Evolutionary conservation across 306 rosid species (phyloP), one percentile per base, ranked within the genome.

Genomic region (Cucurbita maxima): DNA sequence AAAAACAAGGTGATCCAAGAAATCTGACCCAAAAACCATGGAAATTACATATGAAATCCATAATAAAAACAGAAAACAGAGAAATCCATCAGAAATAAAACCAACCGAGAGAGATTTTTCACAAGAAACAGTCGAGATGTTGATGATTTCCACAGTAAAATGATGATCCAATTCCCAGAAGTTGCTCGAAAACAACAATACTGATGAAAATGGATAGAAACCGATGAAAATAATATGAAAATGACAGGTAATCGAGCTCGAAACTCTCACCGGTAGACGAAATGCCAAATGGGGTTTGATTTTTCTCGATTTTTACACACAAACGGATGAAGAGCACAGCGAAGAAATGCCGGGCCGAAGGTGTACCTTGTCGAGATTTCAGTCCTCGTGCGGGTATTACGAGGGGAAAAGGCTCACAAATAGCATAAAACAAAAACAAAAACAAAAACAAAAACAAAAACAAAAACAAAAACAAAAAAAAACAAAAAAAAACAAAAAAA

Each of bases 191-290:
- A 71, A 71, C 41, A n/a, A 67, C 62, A 53, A 50, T 48, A 51
- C 1, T 9, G 10, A 38, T 66, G 36, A 51, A 50, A 72, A 72
- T 18, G 51, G 63, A 6, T 37, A 51, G 16, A 18, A 50, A 0
- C 10, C 16, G 34, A 16, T 19, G 19, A 41, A 19, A 74, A 43
- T 48, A 55, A 19, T 54, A 77, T 50, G 71, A 66, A 55, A 62
- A 58, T 18, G 53, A 69, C 70, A 5, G 34, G 45, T 4, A 37
- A 18, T 0, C 61, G 43, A 50, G 80, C 25, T 63, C 19, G 48
- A 53, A 37, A 81, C 19, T 80, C 78, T 25, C 73, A 68, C 68
- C 56, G 48, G 36, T 44, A 66, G 37, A 37, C 18, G 51, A 40
- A 37, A 72, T 52, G 45, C 34, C 34, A 30, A 30, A 30, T 30